phyloP scores from a whole-genome alignment of 2,329 filamentous ascomycete genomes.

The Pleurostoma richardsiae region DNA sequence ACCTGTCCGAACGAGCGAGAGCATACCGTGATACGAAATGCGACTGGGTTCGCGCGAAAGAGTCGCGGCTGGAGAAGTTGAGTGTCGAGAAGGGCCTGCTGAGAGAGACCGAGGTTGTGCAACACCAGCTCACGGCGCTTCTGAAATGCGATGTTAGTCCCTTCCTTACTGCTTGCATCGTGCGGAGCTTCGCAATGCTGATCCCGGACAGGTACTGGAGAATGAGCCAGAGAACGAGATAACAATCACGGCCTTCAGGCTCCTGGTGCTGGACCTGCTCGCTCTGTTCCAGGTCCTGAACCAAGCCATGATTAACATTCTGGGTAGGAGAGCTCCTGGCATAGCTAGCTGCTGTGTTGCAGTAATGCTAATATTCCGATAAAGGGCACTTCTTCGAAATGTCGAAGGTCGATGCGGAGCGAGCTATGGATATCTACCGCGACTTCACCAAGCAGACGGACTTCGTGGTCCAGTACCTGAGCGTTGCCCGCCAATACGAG shows the following conservation, averaged over 20 bases:
- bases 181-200: slow-evolving; percentile 3
- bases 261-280: slow-evolving; percentile 85
- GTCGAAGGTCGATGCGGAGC: slow-evolving; percentile 88
- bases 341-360: background rate
- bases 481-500: slow-evolving; percentile 83
- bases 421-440: slow-evolving; percentile 87
- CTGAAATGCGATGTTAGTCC: slow-evolving; percentile 80
- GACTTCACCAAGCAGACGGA: slow-evolving; percentile 90
- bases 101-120: slow-evolving; percentile 85
- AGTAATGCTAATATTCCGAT: slow-evolving; percentile 14
- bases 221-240: slow-evolving; percentile 95
- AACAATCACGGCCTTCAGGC: slow-evolving; percentile 84
- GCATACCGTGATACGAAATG: slow-evolving; percentile 80
- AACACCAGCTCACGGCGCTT: slow-evolving; percentile 79
- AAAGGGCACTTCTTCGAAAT: slow-evolving; percentile 96
- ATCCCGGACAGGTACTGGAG: slow-evolving; percentile 59
- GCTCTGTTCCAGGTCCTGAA: slow-evolving; percentile 93
- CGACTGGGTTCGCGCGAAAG: slow-evolving; percentile 83
- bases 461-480: slow-evolving; percentile 83
- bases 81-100: slow-evolving; percentile 88
- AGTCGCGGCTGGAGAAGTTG: slow-evolving; percentile 77
- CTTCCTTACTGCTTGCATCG: background rate
- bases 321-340: slow-evolving; percentile 54
- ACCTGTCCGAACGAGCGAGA: slow-evolving; percentile 75
- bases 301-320: slow-evolving; percentile 92